phyloP scores from a whole-genome alignment of 2,329 filamentous ascomycete genomes.

The Colletotrichum falcatum region DNA sequence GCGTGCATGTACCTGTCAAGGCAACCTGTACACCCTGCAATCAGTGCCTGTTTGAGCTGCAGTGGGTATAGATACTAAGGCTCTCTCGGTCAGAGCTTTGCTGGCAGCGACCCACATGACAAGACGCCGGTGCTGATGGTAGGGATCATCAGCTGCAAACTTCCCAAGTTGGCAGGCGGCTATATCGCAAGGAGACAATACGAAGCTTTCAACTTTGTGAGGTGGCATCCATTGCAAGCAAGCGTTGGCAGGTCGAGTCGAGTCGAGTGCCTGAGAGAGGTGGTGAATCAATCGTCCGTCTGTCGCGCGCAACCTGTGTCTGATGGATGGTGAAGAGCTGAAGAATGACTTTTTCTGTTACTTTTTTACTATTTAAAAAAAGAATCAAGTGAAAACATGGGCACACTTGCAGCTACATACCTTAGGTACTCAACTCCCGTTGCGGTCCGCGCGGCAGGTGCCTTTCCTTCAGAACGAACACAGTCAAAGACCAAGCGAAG shows the following conservation, averaged over 20 bases:
- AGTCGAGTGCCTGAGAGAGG: not conserved
- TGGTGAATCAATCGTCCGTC: too few species aligned
- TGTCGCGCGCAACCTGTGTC: too few species aligned
- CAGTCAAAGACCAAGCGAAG: too few species aligned
- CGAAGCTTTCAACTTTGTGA: not conserved
- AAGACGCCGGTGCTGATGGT: not conserved
- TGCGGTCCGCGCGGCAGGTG: too few species aligned
- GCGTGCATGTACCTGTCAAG: not conserved
- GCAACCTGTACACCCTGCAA: not conserved
- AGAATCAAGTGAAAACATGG: not conserved
- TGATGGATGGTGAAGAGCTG: not conserved
- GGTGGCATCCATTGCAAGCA: not conserved
- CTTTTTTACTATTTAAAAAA: too few species aligned
- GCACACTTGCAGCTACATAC: too few species aligned
- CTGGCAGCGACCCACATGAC: not conserved
- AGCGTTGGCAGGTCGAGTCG: too few species aligned
- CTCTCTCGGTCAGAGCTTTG: not conserved
- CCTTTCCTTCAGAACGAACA: too few species aligned
- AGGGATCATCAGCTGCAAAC: not conserved
- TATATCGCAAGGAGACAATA: not conserved
- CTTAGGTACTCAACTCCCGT: too few species aligned
- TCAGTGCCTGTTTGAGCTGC: not conserved
- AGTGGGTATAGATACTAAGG: too few species aligned
- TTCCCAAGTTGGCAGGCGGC: not conserved
- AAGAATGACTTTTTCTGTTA: constrained; percentile 7